A percentile compares a stretch with the other conserved stretches of the same genome.
Conservation (phyloP, 2,329 filamentous ascomycete genomes). For the Lecanoromycetidae sp. region DNA sequence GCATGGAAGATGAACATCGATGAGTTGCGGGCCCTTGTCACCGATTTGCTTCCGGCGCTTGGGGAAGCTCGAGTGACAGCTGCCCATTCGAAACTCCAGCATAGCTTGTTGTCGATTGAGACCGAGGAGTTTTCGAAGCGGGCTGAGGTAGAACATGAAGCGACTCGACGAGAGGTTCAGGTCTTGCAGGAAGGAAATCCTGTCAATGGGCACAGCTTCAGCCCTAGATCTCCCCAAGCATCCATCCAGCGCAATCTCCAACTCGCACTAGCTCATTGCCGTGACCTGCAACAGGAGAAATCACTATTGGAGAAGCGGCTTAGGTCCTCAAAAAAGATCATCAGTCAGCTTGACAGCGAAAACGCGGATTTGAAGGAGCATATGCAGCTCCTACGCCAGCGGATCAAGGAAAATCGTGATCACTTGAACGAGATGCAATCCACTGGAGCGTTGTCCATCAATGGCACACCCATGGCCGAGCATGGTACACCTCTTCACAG, state of each 20-base stretch:
- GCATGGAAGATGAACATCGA: slow-evolving; percentile 16
- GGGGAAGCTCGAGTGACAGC: slow-evolving; percentile 66
- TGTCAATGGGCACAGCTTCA: slow-evolving; percentile 35
- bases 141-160: slow-evolving; percentile 80
- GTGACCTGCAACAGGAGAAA: slow-evolving; percentile 55
- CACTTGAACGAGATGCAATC: slow-evolving; percentile 70
- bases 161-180: slow-evolving; percentile 79
- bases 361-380: slow-evolving; percentile 60
- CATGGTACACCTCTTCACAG: slow-evolving; percentile 14
- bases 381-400: slow-evolving; percentile 62
- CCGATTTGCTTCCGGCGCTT: slow-evolving; percentile 41
- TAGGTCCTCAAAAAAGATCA: slow-evolving; percentile 62
- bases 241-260: slow-evolving; percentile 46
- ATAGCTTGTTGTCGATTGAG: slow-evolving; percentile 71
- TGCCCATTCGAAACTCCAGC: slow-evolving; percentile 82
- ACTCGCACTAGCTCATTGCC: slow-evolving; percentile 46
- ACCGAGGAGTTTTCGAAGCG: slow-evolving; percentile 75
- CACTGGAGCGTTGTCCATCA: slow-evolving; percentile 47
- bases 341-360: slow-evolving; percentile 66
- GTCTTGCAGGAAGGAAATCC: slow-evolving; percentile 59
- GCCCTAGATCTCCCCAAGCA: slow-evolving; percentile 26
- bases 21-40: slow-evolving; percentile 40
- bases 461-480: slow-evolving; percentile 11
- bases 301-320: slow-evolving; percentile 51
- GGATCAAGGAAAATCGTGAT: slow-evolving; percentile 80